A percentile compares a stretch with the other conserved stretches of the same genome.
These are phyloP conservation scores for Stipa capillata DNA, from an alignment of 176 grass and related monocot genomes.

Conservation along the genomic window DNA sequence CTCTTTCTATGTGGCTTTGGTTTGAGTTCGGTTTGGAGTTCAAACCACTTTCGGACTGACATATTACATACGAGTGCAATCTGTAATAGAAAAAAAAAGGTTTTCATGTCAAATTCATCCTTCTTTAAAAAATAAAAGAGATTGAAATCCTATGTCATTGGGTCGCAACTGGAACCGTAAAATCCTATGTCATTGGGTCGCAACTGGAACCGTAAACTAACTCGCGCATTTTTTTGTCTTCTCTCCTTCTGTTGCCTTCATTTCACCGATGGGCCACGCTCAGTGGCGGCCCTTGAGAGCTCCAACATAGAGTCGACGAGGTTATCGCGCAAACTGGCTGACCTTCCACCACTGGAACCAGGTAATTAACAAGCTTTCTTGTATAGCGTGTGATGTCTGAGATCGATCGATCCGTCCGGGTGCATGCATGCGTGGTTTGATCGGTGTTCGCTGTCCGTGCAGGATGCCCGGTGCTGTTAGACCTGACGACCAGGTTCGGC, in stretches of 20 bases:
- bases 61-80: too few species aligned
- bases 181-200: background rate
- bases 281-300: background rate
- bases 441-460: background rate
- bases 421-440: background rate
- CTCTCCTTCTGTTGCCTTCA: background rate
- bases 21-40: too few species aligned
- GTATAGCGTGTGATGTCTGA: too few species aligned
- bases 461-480: conserved; percentile 17
- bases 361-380: too few species aligned
- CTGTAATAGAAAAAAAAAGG: background rate
- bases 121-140: background rate
- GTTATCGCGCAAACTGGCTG: background rate
- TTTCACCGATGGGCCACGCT: background rate
- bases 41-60: too few species aligned
- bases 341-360: too few species aligned
- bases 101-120: background rate
- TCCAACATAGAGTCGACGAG: background rate
- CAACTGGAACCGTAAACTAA: background rate
- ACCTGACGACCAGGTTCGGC: background rate
- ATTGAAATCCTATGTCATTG: too few species aligned
- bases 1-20: too few species aligned
- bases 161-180: too few species aligned
- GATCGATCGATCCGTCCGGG: too few species aligned
- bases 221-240: too few species aligned